phyloP scores from a whole-genome alignment of 1,284 basidiomycete genomes.

The Uromyces viciae-fabae region DNA sequence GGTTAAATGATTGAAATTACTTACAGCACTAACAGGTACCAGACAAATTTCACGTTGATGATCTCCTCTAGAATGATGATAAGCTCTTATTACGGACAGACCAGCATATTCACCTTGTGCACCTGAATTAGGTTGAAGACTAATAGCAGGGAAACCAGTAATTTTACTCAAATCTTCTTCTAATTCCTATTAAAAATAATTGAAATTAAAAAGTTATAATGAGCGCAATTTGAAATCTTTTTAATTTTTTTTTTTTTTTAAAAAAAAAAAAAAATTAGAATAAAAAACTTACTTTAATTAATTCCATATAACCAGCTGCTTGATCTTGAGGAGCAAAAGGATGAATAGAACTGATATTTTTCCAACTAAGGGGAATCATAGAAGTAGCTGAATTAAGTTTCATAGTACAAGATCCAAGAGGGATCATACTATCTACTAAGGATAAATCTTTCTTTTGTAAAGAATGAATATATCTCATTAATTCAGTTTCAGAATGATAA shows the following conservation, averaged over 20 bases:
- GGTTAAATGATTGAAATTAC: slow-evolving; percentile 58
- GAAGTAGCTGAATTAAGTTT: slow-evolving; percentile 94
- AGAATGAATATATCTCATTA: slow-evolving; percentile 75
- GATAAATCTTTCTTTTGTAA: slow-evolving; percentile 91
- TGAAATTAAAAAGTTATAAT: slow-evolving; percentile 22
- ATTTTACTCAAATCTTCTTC: slow-evolving; percentile 86
- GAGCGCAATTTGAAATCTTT: too few species aligned
- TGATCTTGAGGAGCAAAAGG: slow-evolving; percentile 89
- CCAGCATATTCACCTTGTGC: slow-evolving; percentile 94
- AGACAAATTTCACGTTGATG: slow-evolving; percentile 83
- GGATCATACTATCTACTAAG: slow-evolving; percentile 93
- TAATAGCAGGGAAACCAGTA: slow-evolving; percentile 90
- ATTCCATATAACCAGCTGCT: slow-evolving; percentile 71
- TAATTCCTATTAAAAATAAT: slow-evolving; percentile 68
- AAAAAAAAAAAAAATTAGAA: background rate
- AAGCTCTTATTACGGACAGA: slow-evolving; percentile 85
- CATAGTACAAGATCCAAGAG: slow-evolving; percentile 78
- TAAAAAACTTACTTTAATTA: slow-evolving; percentile 30
- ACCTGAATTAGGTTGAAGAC: slow-evolving; percentile 94
- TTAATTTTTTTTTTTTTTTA: too few species aligned
- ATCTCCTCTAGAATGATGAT: slow-evolving; percentile 83
- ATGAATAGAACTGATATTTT: slow-evolving; percentile 82
- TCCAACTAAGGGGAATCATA: slow-evolving; percentile 93
- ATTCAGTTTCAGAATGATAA: slow-evolving; percentile 95
- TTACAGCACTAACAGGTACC: slow-evolving; percentile 71